phyloP scores from a whole-genome alignment of 768 basidiomycete species.

The Mycena galericulata region DNA sequence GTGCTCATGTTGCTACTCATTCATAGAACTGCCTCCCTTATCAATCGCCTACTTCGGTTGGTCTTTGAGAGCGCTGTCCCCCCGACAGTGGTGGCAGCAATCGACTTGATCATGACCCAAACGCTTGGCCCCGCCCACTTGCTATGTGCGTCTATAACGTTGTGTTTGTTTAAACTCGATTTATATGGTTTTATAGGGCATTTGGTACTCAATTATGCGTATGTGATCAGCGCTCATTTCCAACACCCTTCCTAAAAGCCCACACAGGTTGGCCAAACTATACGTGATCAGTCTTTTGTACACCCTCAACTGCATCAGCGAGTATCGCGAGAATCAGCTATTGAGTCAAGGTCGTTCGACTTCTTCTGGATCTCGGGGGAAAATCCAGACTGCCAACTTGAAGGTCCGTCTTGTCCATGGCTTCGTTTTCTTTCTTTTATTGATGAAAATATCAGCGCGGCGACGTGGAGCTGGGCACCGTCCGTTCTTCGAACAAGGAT shows the following conservation, averaged over 20 bases:
- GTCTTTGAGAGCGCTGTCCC: constrained; percentile 32
- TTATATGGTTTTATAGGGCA: constrained; percentile 17
- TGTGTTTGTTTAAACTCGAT: background rate
- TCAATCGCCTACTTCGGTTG: constrained; percentile 26
- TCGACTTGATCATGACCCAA: constrained; percentile 29
- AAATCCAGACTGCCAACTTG: too few species aligned
- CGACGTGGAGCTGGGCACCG: constrained; percentile 26
- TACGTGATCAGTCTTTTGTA: constrained; percentile 28
- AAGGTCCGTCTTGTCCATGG: constrained; percentile 13
- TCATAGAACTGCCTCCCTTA: constrained; percentile 21
- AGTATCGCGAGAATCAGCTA: constrained; percentile 17
- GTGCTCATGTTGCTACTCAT: too few species aligned
- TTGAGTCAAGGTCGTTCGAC: constrained; percentile 18
- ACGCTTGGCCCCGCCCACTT: constrained; percentile 9
- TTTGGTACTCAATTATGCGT: constrained; percentile 30
- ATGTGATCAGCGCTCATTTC: background rate
- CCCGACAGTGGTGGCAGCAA: constrained; percentile 24
- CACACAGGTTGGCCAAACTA: constrained; percentile 17
- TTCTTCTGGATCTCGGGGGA: constrained; percentile 25
- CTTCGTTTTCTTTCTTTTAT: background rate
- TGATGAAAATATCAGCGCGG: background rate
- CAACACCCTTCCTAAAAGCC: background rate
- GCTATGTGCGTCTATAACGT: constrained; percentile 14
- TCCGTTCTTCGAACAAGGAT: constrained; percentile 2
- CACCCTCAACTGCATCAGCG: constrained; percentile 29